Evolutionary conservation across 169 alveolate species (phyloP).

Genomic region (Plasmodium gallinaceum): DNA sequence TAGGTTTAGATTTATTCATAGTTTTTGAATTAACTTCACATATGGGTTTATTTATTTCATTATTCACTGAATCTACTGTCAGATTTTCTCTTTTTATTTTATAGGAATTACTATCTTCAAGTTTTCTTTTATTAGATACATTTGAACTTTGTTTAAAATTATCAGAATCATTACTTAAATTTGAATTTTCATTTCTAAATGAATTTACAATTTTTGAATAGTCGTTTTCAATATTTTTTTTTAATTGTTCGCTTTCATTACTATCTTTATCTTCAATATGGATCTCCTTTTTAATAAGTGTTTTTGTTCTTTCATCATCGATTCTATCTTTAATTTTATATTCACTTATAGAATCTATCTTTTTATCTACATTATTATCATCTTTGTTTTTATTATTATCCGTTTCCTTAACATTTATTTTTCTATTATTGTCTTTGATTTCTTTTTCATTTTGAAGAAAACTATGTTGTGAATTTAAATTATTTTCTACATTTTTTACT

Average conservation of each 20-base stretch:
- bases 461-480: not conserved
- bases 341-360: too few species aligned
- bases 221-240: not conserved
- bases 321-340: too few species aligned
- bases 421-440: not conserved
- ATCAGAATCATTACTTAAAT: not conserved
- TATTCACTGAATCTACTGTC: not conserved
- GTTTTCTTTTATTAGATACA: not conserved
- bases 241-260: not conserved
- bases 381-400: not conserved
- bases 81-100: constrained; percentile 10
- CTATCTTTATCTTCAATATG: not conserved
- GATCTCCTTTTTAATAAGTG: not conserved
- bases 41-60: not conserved
- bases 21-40: not conserved
- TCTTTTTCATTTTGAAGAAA: not conserved
- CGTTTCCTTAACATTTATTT: not conserved
- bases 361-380: not conserved
- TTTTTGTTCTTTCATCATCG: too few species aligned
- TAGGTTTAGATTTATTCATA: not conserved
- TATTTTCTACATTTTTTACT: not conserved
- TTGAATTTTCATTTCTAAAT: not conserved
- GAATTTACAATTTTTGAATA: not conserved
- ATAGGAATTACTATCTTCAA: not conserved
- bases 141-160: not conserved